These are phyloP conservation scores for Curvularia spicifera DNA, from an alignment of 2,329 filamentous ascomycete genomes.

Conservation along the genomic window DNA sequence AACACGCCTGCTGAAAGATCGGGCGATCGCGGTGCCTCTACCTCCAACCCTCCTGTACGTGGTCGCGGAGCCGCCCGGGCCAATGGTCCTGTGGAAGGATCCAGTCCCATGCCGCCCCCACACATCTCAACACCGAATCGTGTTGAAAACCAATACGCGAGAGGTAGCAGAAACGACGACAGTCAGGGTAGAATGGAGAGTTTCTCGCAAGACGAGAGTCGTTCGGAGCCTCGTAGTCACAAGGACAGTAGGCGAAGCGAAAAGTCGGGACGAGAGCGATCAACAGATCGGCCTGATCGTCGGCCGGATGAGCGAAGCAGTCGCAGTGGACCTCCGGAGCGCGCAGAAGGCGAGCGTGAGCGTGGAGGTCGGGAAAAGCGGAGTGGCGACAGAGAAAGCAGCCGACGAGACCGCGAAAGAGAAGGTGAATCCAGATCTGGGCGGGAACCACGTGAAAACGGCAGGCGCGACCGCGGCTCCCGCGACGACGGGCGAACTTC, in stretches of 20 bases:
- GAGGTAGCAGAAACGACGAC: slow-evolving; percentile 30
- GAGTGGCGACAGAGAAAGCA: slow-evolving; percentile 32
- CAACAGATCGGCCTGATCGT: slow-evolving; percentile 34
- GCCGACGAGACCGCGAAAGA: slow-evolving; percentile 21
- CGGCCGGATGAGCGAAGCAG: slow-evolving; percentile 36
- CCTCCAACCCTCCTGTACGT: slow-evolving; percentile 37
- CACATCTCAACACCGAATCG: slow-evolving; percentile 35
- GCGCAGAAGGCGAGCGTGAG: slow-evolving; percentile 37
- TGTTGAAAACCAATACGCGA: slow-evolving; percentile 30
- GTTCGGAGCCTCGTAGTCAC: slow-evolving; percentile 38
- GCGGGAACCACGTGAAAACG: slow-evolving; percentile 28
- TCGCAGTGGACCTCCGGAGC: slow-evolving; percentile 28
- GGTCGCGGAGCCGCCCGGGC: slow-evolving; percentile 42
- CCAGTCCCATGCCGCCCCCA: slow-evolving; percentile 32
- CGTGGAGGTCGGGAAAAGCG: slow-evolving; percentile 37
- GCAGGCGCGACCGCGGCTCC: slow-evolving; percentile 33
- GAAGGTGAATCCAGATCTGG: slow-evolving; percentile 23
- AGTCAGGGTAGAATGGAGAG: slow-evolving; percentile 26
- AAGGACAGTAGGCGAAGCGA: slow-evolving; percentile 39
- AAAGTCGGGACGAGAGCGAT: slow-evolving; percentile 37
- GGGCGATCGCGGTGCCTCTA: slow-evolving; percentile 21
- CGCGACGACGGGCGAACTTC: slow-evolving; percentile 32
- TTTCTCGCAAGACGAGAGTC: slow-evolving; percentile 31
- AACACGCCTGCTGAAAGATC: slow-evolving; percentile 33
- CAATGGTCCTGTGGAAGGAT: slow-evolving; percentile 28